Evolutionary conservation across 2,329 filamentous ascomycete species (phyloP).

Genomic region (Arachnomyces sp.): DNA sequence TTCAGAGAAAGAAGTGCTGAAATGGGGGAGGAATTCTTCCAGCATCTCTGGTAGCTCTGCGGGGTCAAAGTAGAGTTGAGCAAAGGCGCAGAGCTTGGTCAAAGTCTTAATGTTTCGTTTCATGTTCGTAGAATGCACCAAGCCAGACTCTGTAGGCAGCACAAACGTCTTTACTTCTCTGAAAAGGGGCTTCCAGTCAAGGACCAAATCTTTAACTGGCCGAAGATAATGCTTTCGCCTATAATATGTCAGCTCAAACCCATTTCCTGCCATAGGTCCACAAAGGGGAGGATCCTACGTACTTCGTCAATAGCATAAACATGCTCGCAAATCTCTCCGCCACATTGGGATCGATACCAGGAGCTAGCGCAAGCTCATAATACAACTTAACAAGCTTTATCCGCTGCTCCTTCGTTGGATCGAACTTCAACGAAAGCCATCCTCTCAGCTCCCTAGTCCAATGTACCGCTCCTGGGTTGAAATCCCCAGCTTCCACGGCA

Average conservation of each 20-base stretch:
- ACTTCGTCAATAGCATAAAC: slow-evolving; percentile 95
- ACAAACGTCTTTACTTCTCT: slow-evolving; percentile 87
- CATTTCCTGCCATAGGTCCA: background rate
- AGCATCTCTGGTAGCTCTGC: slow-evolving; percentile 73
- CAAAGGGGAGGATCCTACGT: slow-evolving; percentile 29
- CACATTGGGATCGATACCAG: slow-evolving; percentile 72
- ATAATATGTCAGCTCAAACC: slow-evolving; percentile 19
- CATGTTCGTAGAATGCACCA: slow-evolving; percentile 53
- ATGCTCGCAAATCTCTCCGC: slow-evolving; percentile 91
- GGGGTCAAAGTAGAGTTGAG: slow-evolving; percentile 88
- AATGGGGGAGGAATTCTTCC: slow-evolving; percentile 73
- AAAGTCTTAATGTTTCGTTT: slow-evolving; percentile 64
- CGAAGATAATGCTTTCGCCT: slow-evolving; percentile 94
- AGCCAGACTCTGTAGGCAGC: slow-evolving; percentile 68
- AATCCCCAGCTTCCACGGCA: slow-evolving; percentile 83
- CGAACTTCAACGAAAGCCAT: slow-evolving; percentile 96
- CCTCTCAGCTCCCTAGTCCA: slow-evolving; percentile 94
- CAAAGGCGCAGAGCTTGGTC: slow-evolving; percentile 81
- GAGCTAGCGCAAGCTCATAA: slow-evolving; percentile 85
- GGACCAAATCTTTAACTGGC: slow-evolving; percentile 74
- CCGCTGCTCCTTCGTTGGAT: slow-evolving; percentile 76
- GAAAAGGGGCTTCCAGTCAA: slow-evolving; percentile 92
- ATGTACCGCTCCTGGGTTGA: slow-evolving; percentile 84
- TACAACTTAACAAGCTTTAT: slow-evolving; percentile 82
- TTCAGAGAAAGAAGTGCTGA: slow-evolving; percentile 86